Evolutionary conservation across 1,139 yeast species (phyloP).

Genomic region (Wickerhamomyces sp.): DNA sequence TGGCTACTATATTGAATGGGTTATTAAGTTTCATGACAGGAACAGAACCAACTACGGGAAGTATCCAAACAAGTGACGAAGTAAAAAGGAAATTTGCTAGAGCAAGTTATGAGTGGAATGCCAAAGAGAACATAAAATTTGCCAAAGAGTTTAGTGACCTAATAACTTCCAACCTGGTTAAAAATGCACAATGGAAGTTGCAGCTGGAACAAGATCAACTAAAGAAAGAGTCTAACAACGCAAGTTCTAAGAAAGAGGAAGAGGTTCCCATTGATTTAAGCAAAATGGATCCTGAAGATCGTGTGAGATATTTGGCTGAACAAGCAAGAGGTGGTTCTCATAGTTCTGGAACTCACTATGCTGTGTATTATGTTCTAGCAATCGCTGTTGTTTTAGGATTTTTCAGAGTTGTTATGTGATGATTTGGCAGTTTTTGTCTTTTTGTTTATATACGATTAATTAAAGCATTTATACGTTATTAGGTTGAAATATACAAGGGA

Average conservation of each 20-base stretch:
- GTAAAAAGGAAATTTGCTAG: slow-evolving; percentile 42
- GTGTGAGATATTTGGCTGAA: slow-evolving; percentile 33
- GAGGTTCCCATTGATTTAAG: slow-evolving; percentile 20
- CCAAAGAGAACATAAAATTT: slow-evolving; percentile 45
- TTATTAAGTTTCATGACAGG: slow-evolving; percentile 81
- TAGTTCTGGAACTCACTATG: slow-evolving; percentile 15
- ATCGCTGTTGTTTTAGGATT: slow-evolving; percentile 27
- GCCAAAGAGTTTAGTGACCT: slow-evolving; percentile 64
- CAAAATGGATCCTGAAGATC: slow-evolving; percentile 44
- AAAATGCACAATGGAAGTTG: slow-evolving; percentile 19
- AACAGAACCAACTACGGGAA: slow-evolving; percentile 53
- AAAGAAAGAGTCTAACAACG: slow-evolving; percentile 3
- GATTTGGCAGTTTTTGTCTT: background rate
- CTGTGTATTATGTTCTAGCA: slow-evolving; percentile 29
- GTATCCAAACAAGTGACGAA: slow-evolving; percentile 48
- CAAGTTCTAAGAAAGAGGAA: slow-evolving; percentile 13
- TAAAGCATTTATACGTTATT: too few species aligned
- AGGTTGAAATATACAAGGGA: too few species aligned
- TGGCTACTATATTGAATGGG: slow-evolving; percentile 80
- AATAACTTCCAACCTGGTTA: slow-evolving; percentile 40
- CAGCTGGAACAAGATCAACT: slow-evolving; percentile 9
- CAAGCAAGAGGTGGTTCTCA: slow-evolving; percentile 5
- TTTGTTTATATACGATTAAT: too few species aligned
- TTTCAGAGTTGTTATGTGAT: slow-evolving; percentile 14
- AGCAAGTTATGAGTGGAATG: slow-evolving; percentile 64